These are phyloP conservation scores for Amanita fuliginea DNA, from an alignment of 768 basidiomycete genomes.

Conservation along the genomic window DNA sequence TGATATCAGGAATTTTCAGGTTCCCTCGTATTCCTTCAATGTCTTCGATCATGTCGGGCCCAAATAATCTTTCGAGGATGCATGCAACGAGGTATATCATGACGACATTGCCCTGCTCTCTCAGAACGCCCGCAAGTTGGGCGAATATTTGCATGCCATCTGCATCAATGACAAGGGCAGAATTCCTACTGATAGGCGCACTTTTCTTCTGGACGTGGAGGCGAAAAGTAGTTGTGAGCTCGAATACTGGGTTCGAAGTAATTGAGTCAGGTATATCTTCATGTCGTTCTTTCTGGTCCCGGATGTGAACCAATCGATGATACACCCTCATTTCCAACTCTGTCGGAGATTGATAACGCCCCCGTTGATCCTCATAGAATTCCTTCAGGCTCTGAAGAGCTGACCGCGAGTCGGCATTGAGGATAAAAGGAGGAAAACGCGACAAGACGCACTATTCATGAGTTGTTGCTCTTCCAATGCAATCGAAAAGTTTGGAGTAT, in stretches of 20 bases:
- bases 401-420: constrained; percentile 18
- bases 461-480: constrained; percentile 80
- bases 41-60: constrained; percentile 66
- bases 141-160: constrained; percentile 62
- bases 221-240: constrained; percentile 74
- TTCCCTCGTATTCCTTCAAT: constrained; percentile 56
- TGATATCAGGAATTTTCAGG: constrained; percentile 48
- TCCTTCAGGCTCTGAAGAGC: constrained; percentile 89
- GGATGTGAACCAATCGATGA: constrained; percentile 84
- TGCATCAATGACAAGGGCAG: constrained; percentile 48
- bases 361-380: constrained; percentile 80
- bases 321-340: constrained; percentile 97
- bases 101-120: constrained; percentile 50
- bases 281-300: constrained; percentile 68
- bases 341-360: constrained; percentile 56
- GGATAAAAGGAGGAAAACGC: not conserved
- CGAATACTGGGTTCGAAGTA: constrained; percentile 63
- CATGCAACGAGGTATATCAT: constrained; percentile 89
- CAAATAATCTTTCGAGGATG: constrained; percentile 79
- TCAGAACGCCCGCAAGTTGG: constrained; percentile 48
- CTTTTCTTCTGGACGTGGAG: constrained; percentile 72
- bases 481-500: constrained; percentile 45
- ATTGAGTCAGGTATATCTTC: constrained; percentile 64
- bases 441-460: constrained; percentile 65
- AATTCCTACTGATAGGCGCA: constrained; percentile 60